A percentile compares a stretch with the other conserved stretches of the same genome.
These are phyloP conservation scores for Salvia splendens DNA, from an alignment of 257 asterid species.

Conservation along the genomic window DNA sequence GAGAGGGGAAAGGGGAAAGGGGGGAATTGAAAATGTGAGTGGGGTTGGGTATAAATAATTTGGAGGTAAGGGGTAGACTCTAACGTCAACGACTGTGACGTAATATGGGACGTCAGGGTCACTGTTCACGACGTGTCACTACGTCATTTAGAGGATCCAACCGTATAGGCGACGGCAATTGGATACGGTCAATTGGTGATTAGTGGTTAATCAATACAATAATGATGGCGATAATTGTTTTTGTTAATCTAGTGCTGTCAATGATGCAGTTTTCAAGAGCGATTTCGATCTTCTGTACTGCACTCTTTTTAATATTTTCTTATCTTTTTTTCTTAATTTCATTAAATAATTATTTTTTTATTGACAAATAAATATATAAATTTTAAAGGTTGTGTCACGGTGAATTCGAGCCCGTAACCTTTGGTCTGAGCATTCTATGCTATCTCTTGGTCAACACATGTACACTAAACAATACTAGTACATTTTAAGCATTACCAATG, in stretches of 20 bases:
- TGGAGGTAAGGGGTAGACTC: slow-evolving; percentile 12
- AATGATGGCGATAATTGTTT: slow-evolving; percentile 26
- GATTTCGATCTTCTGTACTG: no score
- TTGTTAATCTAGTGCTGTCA: neutral
- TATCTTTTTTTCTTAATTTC: no score
- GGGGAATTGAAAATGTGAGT: neutral
- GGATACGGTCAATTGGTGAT: slow-evolving; percentile 1
- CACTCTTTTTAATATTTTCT: no score
- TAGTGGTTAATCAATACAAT: slow-evolving; percentile 15
- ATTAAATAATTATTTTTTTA: no score
- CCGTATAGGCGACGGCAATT: slow-evolving; percentile 23
- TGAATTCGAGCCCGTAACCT: no score
- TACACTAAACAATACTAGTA: no score
- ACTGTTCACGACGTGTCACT: slow-evolving; percentile 33
- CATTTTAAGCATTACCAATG: no score
- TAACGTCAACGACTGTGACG: slow-evolving; percentile 49
- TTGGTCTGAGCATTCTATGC: no score
- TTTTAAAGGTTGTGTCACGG: no score
- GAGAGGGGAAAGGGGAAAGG: neutral
- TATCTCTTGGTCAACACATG: no score
- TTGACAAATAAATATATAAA: no score
- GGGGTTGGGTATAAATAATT: slow-evolving; percentile 30
- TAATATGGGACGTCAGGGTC: slow-evolving; percentile 31
- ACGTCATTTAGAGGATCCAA: slow-evolving; percentile 21
- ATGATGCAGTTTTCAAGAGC: slow-evolving; percentile 19